Evolutionary conservation across 805 yeast genomes (phyloP).

Genomic region (Saccharomycopsis sp.): DNA sequence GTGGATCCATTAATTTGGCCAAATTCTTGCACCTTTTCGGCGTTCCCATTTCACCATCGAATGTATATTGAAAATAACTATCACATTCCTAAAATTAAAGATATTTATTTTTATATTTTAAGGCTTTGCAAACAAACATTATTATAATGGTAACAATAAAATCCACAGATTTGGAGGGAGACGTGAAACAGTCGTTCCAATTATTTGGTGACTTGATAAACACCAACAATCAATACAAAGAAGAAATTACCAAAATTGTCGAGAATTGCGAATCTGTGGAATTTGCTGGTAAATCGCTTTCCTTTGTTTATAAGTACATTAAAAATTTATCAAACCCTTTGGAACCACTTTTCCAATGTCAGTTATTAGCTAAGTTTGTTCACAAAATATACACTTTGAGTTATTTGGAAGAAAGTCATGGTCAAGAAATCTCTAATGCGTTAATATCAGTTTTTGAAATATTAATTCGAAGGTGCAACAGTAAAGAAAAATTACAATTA

Average conservation of each 20-base stretch:
- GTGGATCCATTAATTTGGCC: too few species aligned
- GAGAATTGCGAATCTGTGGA: neutral
- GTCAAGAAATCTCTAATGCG: neutral
- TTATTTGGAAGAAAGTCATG: neutral
- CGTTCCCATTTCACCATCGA: too few species aligned
- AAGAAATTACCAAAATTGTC: neutral
- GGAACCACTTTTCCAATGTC: slow-evolving; percentile 3
- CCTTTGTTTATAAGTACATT: neutral
- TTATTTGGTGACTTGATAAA: neutral
- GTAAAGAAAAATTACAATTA: neutral
- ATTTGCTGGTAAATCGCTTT: neutral
- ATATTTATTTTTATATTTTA: too few species aligned
- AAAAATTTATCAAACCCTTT: neutral
- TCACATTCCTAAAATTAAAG: too few species aligned
- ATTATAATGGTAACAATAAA: too few species aligned
- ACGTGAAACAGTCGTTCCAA: slow-evolving; percentile 4
- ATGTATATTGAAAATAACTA: too few species aligned
- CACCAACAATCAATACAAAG: neutral
- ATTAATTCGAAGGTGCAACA: neutral
- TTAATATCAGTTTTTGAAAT: neutral
- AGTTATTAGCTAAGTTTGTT: slow-evolving; percentile 5
- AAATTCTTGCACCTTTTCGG: too few species aligned
- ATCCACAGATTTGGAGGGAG: too few species aligned
- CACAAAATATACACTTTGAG: slow-evolving; percentile 1
- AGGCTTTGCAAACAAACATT: too few species aligned